Evolutionary conservation across 2,329 filamentous ascomycete genomes (phyloP).

Genomic region (Dendryphion nanum): DNA sequence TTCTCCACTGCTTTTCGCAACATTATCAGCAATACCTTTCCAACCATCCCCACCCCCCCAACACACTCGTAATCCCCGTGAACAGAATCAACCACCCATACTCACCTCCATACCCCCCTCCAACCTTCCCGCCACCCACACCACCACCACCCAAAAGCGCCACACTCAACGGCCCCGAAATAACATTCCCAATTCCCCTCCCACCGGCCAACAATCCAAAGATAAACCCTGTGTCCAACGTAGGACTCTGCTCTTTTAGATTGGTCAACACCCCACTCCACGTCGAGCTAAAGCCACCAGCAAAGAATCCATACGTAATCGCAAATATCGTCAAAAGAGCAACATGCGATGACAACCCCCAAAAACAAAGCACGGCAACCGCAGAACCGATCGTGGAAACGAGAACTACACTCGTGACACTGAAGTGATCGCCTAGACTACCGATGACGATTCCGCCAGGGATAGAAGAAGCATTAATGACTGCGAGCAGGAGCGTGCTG

Average conservation of each 20-base stretch:
- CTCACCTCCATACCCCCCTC: slow-evolving; percentile 37
- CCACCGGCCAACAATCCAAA: slow-evolving; percentile 48
- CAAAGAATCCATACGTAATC: slow-evolving; percentile 35
- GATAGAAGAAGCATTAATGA: slow-evolving; percentile 36
- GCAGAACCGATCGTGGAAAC: slow-evolving; percentile 41
- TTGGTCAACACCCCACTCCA: slow-evolving; percentile 23
- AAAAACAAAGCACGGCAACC: slow-evolving; percentile 44
- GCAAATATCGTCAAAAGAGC: slow-evolving; percentile 30
- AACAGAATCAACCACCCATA: slow-evolving; percentile 40
- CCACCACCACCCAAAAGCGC: slow-evolving; percentile 29
- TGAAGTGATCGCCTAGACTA: slow-evolving; percentile 36
- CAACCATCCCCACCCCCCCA: not conserved
- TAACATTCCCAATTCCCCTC: slow-evolving; percentile 50
- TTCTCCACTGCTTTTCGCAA: too few relatives aligned
- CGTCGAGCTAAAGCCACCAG: slow-evolving; percentile 23
- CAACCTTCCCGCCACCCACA: slow-evolving; percentile 36
- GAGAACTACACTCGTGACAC: slow-evolving; percentile 40
- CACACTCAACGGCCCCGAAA: slow-evolving; percentile 51
- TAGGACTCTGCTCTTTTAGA: slow-evolving; percentile 22
- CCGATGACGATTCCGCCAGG: slow-evolving; percentile 35
- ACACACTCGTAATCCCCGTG: slow-evolving; percentile 32
- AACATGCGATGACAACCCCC: slow-evolving; percentile 44
- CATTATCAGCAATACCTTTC: too few relatives aligned
- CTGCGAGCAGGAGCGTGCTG: slow-evolving; percentile 29
- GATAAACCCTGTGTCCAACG: slow-evolving; percentile 44